phyloP scores from a whole-genome alignment of 352 stramenopile genomes.

The Phytophthora cactorum region DNA sequence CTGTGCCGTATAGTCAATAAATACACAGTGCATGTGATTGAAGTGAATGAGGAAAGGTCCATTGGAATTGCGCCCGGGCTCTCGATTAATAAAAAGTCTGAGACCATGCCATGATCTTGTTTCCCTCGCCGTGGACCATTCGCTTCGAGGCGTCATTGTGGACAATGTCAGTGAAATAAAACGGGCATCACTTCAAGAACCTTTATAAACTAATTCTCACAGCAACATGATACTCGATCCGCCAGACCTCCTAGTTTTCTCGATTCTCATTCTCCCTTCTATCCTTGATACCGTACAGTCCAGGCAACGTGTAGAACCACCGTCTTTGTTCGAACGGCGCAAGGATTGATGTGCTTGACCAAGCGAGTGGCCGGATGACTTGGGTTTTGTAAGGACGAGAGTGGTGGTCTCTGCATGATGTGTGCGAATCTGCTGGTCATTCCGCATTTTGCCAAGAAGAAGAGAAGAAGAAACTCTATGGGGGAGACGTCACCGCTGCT shows the following conservation, averaged over 20 bases:
- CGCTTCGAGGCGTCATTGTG: not conserved
- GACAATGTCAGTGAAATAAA: no score
- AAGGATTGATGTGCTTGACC: conserved; percentile 2
- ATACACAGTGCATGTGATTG: not conserved
- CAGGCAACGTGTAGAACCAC: not conserved
- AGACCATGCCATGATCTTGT: not conserved
- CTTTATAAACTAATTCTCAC: no score
- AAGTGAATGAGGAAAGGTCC: conserved; percentile 1
- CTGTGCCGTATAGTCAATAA: not conserved
- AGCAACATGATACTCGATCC: no score
- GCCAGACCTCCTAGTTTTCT: no score
- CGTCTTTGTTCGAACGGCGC: not conserved
- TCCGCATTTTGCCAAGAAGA: conserved; percentile 17
- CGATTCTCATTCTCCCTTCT: not conserved
- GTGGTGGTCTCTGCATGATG: conserved; percentile 11
- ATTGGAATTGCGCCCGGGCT: not conserved
- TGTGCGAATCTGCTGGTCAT: conserved; percentile 18
- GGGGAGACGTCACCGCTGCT: conserved; percentile 27
- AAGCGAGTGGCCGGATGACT: not conserved
- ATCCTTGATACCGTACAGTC: not conserved
- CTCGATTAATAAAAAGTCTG: not conserved
- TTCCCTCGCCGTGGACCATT: conserved; percentile 14
- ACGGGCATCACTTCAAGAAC: not conserved
- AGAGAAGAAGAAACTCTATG: conserved; percentile 18
- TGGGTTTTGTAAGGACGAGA: not conserved